Evolutionary conservation across 1,284 basidiomycete genomes (phyloP), one percentile per base, ranked within the genome.

Genomic region (Chalciporus piperatoides): DNA sequence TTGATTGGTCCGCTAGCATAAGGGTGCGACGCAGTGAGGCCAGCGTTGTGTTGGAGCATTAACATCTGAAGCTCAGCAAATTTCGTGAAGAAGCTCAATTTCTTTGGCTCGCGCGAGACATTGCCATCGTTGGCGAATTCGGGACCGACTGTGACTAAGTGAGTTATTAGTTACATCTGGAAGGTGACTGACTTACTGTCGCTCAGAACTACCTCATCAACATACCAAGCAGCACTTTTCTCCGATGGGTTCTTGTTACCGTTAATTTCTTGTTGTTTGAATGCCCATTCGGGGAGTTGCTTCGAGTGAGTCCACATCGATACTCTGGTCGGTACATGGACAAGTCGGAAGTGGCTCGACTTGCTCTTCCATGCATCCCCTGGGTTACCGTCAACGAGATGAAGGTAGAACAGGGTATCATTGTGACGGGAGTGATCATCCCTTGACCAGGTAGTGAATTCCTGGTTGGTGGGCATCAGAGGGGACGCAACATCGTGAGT

Each of bases 401-500:
- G 68, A 17, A 97, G 62, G 60, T 82, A 75, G 79, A 97, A 97
- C 12, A 91, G 74, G 0, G 93, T 97, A 55, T 97, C 94, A 59
- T 94, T 91, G 65, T 87, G 78, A 35, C 86, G 78, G 4, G 78
- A 75, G 51, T 80, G 71, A 57, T 91, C 84, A 54, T 88, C 84
- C 58, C 80, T 84, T 10, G 83, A 68, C 80, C 85, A 86, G 1
- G 94, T 96, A 3, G 95, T 99, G 68, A 99, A 95, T 69, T 99
- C 97, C 68, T 97, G 93, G 69, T 99, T 98, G 35, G 97, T 99
- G 8, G 96, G 84, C 88, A 95, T 97, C 46, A 95, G 80, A 2
- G 97, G 91, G 3, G 93, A 97, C 0, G 97, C 97, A 51, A 99
- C 97, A 66, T 99, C 97, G 65, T 99, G 97, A 1, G 95, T 95